Base-by-base conservation (phyloP, 2,329 filamentous ascomycete genomes). In the Geosmithia flava region DNA sequence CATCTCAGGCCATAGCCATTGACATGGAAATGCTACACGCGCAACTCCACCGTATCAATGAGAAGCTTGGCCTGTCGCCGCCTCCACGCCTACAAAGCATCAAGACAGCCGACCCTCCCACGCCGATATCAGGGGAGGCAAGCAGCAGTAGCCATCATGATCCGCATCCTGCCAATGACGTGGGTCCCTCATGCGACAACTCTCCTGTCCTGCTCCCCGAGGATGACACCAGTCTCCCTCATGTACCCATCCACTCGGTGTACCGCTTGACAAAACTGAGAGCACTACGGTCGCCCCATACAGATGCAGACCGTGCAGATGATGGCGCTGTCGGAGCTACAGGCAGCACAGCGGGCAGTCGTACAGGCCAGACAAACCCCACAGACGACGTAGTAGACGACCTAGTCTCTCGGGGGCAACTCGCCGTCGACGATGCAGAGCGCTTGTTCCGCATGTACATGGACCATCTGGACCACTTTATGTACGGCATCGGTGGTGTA, bases 361-460 rank as follows among this genome's bases (percentile, higher is more conserved):
- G 5, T 13, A 11, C 15, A 16, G 33, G 33, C 6, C 39, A 44
- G 6, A 20, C n/a, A 23, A 6, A 44, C 17, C 10, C 19, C 2
- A 7, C 11, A 37, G 3, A 37, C 11, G 33, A 37, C 33, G 33
- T 8, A 27, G 33, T 37, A 11, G 30, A 47, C 23, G 65, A 68
- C 49, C 62, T 68, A 3, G 63, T 68, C 17, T 56, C 63, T 1
- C 57, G 58, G 0, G 73, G 73, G 0, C 52, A 65, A 7, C 57
- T 78, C 2, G 63, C 69, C 1, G 47, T 72, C 3, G 62, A 66
- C 2, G 72, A 76, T 49, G 74, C 74, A 0, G 68, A 76, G 44
- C 67, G 73, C 43, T 58, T 78, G 0, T 77, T 76, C 53, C 58
- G 63, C 3, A 63, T 75, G 11, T 78, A 75, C 52, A 69, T 68